Percentiles rank a stretch among this genome's conserved stretches.
Evolutionary conservation across 2,329 filamentous ascomycete genomes (phyloP).

Genomic region (Phialocephala subalpina): DNA sequence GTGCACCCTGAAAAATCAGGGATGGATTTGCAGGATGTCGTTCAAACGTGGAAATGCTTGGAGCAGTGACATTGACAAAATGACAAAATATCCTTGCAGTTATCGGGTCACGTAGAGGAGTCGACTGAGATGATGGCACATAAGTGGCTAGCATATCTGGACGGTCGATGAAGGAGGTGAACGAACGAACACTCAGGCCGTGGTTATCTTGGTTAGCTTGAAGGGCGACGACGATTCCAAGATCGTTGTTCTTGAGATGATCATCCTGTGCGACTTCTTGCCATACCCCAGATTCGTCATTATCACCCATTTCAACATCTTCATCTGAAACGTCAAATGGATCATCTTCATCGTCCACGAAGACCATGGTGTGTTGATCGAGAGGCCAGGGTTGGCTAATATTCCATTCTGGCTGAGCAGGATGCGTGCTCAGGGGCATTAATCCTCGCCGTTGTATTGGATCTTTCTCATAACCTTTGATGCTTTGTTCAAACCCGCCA

Average conservation of each 20-base stretch:
- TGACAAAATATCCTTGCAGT: conserved; percentile 89
- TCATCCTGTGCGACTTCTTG: conserved; percentile 49
- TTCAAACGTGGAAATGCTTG: conserved; percentile 87
- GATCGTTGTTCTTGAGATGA: conserved; percentile 42
- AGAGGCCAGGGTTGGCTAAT: neutral
- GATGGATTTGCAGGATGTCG: conserved; percentile 78
- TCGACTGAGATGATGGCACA: conserved; percentile 67
- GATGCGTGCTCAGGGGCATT: neutral
- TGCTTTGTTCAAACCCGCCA: neutral
- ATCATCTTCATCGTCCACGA: conserved; percentile 42
- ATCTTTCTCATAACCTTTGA: neutral
- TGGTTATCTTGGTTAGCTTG: conserved; percentile 40
- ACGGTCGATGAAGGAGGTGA: conserved; percentile 51
- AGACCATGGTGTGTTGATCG: neutral
- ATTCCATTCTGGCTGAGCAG: conserved; percentile 10
- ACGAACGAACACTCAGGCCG: conserved; percentile 51
- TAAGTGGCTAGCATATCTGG: conserved; percentile 69
- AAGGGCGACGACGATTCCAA: conserved; percentile 40
- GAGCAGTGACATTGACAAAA: conserved; percentile 88
- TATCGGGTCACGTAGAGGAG: conserved; percentile 80
- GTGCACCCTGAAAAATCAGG: conserved; percentile 67
- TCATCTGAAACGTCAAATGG: conserved; percentile 65
- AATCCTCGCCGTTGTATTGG: neutral
- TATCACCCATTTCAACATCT: conserved; percentile 68
- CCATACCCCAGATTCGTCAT: conserved; percentile 52